Conservation (phyloP, 306 rosid genomes). For the Clitoria ternatea region DNA sequence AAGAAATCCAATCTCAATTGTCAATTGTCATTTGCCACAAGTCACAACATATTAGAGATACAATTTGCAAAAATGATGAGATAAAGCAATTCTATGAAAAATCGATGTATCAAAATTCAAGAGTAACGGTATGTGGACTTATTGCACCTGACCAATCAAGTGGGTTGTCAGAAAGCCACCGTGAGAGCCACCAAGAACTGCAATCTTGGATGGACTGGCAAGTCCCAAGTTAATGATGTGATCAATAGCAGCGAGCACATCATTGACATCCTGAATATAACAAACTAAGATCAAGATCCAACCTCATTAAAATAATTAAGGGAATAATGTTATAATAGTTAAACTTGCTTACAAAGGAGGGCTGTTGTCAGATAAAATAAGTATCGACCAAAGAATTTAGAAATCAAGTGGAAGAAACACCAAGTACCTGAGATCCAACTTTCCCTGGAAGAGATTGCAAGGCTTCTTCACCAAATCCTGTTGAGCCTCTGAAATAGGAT, state of each 20-base stretch:
- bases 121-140: neutral
- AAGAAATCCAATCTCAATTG: conserved; percentile 1
- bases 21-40: too few species aligned
- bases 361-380: conserved; percentile 21
- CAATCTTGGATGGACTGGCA: conserved; percentile 71
- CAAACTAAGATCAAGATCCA: conserved; percentile 14
- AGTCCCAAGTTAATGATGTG: conserved; percentile 66
- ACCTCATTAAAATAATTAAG: neutral
- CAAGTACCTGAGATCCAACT: conserved; percentile 76
- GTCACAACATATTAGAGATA: too few species aligned
- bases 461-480: conserved; percentile 98
- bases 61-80: neutral
- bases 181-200: conserved; percentile 88
- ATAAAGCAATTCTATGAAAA: neutral
- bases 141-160: conserved; percentile 92
- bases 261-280: conserved; percentile 74
- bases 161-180: conserved; percentile 97
- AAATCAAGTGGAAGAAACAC: conserved; percentile 12
- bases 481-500: conserved; percentile 68
- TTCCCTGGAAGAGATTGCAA: conserved; percentile 93
- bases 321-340: neutral
- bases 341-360: conserved; percentile 21
- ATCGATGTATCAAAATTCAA: neutral
- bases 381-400: conserved; percentile 3
- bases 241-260: conserved; percentile 77